phyloP scores from a whole-genome alignment of 176 grass and related monocot species.

The Echinochloa phyllopogon region DNA sequence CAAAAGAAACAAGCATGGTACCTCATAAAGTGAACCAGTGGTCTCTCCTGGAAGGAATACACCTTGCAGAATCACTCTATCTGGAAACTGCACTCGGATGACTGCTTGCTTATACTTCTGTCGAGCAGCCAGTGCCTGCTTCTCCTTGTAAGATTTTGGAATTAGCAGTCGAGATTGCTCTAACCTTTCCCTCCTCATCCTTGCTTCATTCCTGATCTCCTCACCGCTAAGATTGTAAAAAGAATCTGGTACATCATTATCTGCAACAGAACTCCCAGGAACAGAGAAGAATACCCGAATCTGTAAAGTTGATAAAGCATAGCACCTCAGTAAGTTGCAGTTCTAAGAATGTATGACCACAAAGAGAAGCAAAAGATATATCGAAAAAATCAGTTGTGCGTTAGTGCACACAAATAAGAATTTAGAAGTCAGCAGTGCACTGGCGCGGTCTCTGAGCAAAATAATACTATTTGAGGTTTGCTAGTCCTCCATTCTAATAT shows the following conservation, averaged over 20 bases:
- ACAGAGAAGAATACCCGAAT: slow-evolving; percentile 73
- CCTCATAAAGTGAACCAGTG: slow-evolving; percentile 80
- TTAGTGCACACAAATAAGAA: background rate
- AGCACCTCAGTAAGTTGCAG: slow-evolving; percentile 25
- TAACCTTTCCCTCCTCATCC: slow-evolving; percentile 79
- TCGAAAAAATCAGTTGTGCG: slow-evolving; percentile 19
- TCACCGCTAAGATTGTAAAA: slow-evolving; percentile 67
- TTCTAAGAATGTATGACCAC: background rate
- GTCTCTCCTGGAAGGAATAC: slow-evolving; percentile 79
- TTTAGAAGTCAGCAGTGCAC: background rate
- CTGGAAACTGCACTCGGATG: slow-evolving; percentile 90
- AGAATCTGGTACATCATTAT: slow-evolving; percentile 81
- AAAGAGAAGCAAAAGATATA: background rate
- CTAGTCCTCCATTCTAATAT: background rate
- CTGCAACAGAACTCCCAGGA: slow-evolving; percentile 60
- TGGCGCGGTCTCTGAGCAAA: no score
- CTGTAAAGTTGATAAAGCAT: slow-evolving; percentile 51
- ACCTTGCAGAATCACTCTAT: slow-evolving; percentile 85
- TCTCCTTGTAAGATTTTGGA: slow-evolving; percentile 93
- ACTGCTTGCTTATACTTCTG: slow-evolving; percentile 74
- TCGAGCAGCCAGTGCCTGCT: slow-evolving; percentile 71
- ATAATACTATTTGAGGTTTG: slow-evolving; percentile 1
- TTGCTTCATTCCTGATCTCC: slow-evolving; percentile 82
- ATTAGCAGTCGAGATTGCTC: slow-evolving; percentile 79
- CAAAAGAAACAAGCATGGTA: slow-evolving; percentile 35